Conservation (phyloP, 2,329 filamentous ascomycete species). For the Ramularia endophylla region DNA sequence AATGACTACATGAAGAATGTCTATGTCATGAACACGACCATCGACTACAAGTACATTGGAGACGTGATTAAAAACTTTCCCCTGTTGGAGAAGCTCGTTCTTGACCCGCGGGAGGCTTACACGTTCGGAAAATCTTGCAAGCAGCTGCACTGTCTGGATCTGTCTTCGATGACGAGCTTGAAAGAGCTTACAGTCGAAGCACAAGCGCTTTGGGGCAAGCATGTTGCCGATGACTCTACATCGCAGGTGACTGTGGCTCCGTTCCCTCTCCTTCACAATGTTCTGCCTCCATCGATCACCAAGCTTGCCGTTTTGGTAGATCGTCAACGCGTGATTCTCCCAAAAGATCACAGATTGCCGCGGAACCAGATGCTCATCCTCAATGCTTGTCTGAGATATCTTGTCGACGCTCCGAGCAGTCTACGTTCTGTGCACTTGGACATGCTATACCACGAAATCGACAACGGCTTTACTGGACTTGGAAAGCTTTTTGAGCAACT, state of each 20-base stretch:
- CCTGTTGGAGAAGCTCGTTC: constrained; percentile 3
- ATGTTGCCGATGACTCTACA: not conserved
- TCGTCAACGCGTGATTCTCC: not conserved
- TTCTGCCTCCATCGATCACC: not conserved
- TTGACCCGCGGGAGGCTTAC: not conserved
- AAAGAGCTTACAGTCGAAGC: constrained; percentile 2
- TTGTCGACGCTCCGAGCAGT: not conserved
- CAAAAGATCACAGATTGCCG: not conserved
- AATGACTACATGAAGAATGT: constrained; percentile 1
- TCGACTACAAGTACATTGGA: not conserved
- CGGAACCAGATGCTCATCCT: constrained; percentile 1
- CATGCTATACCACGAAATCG: not conserved
- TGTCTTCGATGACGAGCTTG: not conserved
- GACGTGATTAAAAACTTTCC: constrained; percentile 1
- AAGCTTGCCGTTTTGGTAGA: constrained; percentile 3
- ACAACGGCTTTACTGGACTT: not conserved
- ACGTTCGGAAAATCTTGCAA: not conserved
- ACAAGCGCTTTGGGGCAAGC: not conserved
- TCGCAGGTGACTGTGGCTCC: not conserved
- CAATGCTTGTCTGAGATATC: not conserved
- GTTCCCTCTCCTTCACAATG: not conserved
- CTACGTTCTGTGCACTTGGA: constrained; percentile 1
- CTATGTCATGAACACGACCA: not conserved
- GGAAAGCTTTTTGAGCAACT: not conserved
- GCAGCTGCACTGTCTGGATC: constrained; percentile 1